Percentiles rank a stretch among this genome's conserved stretches.
Conservation (phyloP, 768 basidiomycete genomes). For the Daedaleopsis sinensis region DNA sequence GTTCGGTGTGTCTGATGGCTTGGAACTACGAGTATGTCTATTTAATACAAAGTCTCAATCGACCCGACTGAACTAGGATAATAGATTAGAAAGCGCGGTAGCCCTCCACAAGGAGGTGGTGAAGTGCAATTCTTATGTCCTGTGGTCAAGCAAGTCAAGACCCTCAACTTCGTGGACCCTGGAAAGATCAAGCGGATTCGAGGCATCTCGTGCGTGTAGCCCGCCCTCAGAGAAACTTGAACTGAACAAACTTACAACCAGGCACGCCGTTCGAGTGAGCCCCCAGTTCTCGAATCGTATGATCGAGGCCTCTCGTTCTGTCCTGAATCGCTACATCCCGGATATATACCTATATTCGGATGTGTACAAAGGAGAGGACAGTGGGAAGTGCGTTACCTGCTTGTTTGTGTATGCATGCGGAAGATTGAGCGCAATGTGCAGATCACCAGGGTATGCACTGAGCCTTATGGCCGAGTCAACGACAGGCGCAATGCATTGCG, state of each 20-base stretch:
- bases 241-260: conserved; percentile 32
- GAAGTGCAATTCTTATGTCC: conserved; percentile 95
- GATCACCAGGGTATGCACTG: conserved; percentile 95
- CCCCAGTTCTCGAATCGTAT: conserved; percentile 98
- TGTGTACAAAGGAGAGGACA: conserved; percentile 96
- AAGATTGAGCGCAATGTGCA: conserved; percentile 33
- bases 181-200: conserved; percentile 94
- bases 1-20: conserved; percentile 87
- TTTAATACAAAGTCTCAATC: not conserved
- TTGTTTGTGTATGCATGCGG: not conserved
- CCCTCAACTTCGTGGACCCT: conserved; percentile 87
- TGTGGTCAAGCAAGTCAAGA: conserved; percentile 87
- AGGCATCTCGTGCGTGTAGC: conserved; percentile 81
- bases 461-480: conserved; percentile 91
- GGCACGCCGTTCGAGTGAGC: conserved; percentile 94
- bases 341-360: conserved; percentile 99
- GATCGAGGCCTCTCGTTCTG: conserved; percentile 91
- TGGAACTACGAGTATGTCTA: conserved; percentile 77
- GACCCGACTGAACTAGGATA: not conserved
- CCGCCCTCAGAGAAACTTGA: not conserved
- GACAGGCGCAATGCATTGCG: conserved; percentile 83
- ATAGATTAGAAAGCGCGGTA: conserved; percentile 94
- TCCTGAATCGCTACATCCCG: conserved; percentile 95
- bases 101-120: conserved; percentile 89
- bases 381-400: conserved; percentile 77